Evolutionary conservation across 495 filamentous ascomycete genomes (phyloP).

Genomic region (Podospora fimiseda): DNA sequence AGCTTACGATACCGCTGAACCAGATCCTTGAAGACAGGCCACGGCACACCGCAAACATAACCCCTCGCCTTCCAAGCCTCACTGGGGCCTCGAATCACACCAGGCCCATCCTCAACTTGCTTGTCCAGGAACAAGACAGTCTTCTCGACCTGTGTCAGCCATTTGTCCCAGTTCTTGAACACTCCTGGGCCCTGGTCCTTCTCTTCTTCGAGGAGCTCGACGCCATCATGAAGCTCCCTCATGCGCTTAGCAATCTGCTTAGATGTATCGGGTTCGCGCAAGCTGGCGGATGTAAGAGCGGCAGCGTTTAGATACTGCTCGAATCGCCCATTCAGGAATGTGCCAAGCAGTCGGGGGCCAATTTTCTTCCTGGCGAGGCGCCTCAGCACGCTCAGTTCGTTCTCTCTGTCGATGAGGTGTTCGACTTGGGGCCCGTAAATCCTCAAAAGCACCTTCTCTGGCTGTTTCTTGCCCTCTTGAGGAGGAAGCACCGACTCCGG

Average conservation of each 20-base stretch:
- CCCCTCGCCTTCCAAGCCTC: conserved; percentile 62
- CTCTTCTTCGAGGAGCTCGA: conserved; percentile 76
- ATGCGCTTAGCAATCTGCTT: conserved; percentile 97
- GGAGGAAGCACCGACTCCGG: conserved; percentile 39
- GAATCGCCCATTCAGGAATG: conserved; percentile 92
- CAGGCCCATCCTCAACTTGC: conserved; percentile 41
- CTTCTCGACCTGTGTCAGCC: conserved; percentile 73
- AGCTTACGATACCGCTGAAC: conserved; percentile 74
- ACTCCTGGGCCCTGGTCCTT: conserved; percentile 71
- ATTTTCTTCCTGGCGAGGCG: conserved; percentile 88
- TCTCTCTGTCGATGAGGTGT: conserved; percentile 90
- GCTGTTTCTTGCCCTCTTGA: conserved; percentile 32
- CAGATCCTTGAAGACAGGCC: conserved; percentile 66
- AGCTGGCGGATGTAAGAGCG: conserved; percentile 67
- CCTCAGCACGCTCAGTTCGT: conserved; percentile 78
- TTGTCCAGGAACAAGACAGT: conserved; percentile 71
- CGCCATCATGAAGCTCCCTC: conserved; percentile 90
- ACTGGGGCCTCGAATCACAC: conserved; percentile 19
- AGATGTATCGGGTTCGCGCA: conserved; percentile 75
- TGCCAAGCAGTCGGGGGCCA: conserved; percentile 86
- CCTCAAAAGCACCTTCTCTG: conserved; percentile 72
- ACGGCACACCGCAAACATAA: conserved; percentile 77
- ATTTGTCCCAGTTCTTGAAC: conserved; percentile 93
- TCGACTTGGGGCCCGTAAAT: conserved; percentile 96
- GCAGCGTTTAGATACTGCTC: conserved; percentile 85